Evolutionary conservation across 2,329 filamentous ascomycete genomes (phyloP), one percentile per base, ranked within the genome.

Genomic region (Plectosphaerella cucumerina): DNA sequence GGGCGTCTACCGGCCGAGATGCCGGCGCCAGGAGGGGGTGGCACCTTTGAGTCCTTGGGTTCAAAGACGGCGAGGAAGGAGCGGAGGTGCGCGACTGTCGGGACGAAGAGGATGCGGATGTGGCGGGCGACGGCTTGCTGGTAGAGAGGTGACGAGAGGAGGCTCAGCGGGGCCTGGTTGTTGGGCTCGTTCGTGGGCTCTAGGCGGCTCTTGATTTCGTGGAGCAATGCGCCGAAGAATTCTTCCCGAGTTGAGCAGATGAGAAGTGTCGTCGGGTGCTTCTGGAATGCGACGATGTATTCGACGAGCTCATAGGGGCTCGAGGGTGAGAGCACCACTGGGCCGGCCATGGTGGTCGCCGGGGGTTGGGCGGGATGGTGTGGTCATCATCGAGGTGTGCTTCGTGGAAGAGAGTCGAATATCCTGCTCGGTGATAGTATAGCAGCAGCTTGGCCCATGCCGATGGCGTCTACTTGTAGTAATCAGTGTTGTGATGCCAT

Each of bases 1-100:
- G 54, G 50, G 21, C 55, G 48, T n/a, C 18, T 52, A 37, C 23
- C 18, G 11, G 41, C 21, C 15, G 35, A 39, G 35, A 20, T 39
- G 35, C 15, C 5, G 12, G 21, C 23, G 15, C 55, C 54, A 12
- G 72, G 71, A 2, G 75, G 76, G 3, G 69, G 52, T 0, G 66
- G 53, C 0, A 73, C 59, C 15, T 58, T 65, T 9, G 72, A 70
- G 50, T 70, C 63, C 1, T 59, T 56, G 3, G 65, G 56, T 17
- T 69, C 69, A 53, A 82, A 78, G 48, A 81, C 75, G 41, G 86
- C 75, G 17, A 97, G 75, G 60, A 86, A 89, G 34, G 89, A 89
- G 49, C 90, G 85, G 6, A 96, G 79, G 65, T 89, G 85, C 20
- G 87, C 84, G 49, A 94, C 78, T 3, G 87, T 90, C 0, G 89